Evolutionary conservation across 2,329 filamentous ascomycete species (phyloP).

Genomic region (Coniochaeta sp.): DNA sequence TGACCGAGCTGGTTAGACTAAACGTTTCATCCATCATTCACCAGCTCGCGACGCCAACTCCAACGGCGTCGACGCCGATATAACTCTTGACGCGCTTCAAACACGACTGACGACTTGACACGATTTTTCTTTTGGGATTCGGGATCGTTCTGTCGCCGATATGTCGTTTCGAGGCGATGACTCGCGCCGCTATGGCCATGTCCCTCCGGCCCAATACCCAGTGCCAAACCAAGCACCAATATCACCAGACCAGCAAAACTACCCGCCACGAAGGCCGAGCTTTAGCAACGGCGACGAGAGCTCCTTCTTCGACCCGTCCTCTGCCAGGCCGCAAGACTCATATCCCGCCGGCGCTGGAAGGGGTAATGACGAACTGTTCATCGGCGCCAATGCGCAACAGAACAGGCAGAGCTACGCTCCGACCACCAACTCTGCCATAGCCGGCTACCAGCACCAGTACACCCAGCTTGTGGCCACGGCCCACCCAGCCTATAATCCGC

Average conservation of each 20-base stretch:
- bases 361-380: slow-evolving; percentile 56
- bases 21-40: not conserved
- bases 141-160: not conserved
- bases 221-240: slow-evolving; percentile 40
- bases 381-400: slow-evolving; percentile 33
- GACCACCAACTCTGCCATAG: slow-evolving; percentile 32
- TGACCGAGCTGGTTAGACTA: not conserved
- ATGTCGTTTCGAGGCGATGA: slow-evolving; percentile 61
- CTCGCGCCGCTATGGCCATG: slow-evolving; percentile 57
- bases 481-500: slow-evolving; percentile 60
- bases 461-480: slow-evolving; percentile 36
- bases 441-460: slow-evolving; percentile 45
- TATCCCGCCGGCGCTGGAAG: slow-evolving; percentile 21
- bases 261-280: slow-evolving; percentile 52
- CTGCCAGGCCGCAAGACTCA: slow-evolving; percentile 19
- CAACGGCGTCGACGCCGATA: not conserved
- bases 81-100: not conserved
- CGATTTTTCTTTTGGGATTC: not conserved
- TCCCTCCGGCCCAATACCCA: slow-evolving; percentile 18
- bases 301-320: slow-evolving; percentile 35
- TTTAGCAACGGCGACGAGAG: slow-evolving; percentile 72
- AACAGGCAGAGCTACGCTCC: slow-evolving; percentile 22
- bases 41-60: not conserved
- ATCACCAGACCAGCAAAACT: slow-evolving; percentile 34
- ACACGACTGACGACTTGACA: not conserved